A percentile compares a stretch with the other conserved stretches of the same genome.
phyloP scores from a whole-genome alignment of 2,329 filamentous ascomycete genomes.

The Coniochaeta prunicola region DNA sequence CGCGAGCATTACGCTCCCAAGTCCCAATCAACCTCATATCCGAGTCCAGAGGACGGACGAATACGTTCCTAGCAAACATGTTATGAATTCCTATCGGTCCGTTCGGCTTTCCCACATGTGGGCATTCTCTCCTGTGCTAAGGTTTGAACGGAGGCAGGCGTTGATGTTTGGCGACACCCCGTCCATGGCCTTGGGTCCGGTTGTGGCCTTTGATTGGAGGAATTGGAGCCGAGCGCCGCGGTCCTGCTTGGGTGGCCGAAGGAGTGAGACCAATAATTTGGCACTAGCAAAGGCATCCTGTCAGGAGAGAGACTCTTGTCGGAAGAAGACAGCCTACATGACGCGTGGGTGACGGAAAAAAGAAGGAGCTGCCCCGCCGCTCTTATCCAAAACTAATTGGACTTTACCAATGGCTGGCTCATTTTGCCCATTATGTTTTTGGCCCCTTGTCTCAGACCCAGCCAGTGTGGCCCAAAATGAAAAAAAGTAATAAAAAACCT shows the following conservation, averaged over 20 bases:
- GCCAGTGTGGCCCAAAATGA: too few relatives aligned
- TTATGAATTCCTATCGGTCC: background rate
- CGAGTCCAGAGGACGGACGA: background rate
- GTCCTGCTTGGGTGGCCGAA: background rate
- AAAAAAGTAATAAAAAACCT: too few relatives aligned
- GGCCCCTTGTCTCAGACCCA: too few relatives aligned
- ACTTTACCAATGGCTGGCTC: too few relatives aligned
- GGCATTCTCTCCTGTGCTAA: background rate
- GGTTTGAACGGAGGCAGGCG: background rate
- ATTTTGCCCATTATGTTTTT: too few relatives aligned
- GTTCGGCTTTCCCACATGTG: background rate
- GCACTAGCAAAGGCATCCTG: background rate
- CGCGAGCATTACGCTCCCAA: background rate
- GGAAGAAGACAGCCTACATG: too few relatives aligned
- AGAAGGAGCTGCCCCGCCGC: too few relatives aligned
- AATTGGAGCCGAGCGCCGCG: background rate
- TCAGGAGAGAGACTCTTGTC: too few relatives aligned
- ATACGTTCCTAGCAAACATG: background rate
- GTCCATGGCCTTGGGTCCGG: background rate
- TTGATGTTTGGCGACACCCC: background rate
- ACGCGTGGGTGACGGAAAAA: too few relatives aligned
- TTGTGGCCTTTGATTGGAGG: background rate
- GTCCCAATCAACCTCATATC: background rate
- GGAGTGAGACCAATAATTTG: background rate
- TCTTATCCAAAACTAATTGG: too few relatives aligned